Conservation (phyloP, 2,329 filamentous ascomycete genomes). For the Aureobasidium sp. region DNA sequence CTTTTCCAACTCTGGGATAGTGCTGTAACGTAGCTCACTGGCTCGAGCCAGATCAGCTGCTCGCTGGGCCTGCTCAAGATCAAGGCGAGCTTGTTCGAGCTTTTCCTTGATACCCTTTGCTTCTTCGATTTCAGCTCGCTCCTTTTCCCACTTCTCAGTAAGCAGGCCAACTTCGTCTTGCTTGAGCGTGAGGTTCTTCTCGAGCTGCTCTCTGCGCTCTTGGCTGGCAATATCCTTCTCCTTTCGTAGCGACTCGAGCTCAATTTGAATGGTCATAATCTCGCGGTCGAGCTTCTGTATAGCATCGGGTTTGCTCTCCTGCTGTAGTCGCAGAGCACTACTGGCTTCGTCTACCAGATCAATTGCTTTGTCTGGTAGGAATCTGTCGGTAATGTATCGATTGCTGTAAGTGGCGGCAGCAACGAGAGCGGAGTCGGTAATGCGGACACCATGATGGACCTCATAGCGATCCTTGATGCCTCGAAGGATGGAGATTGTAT, state of each 20-base stretch:
- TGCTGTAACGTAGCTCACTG: constrained; percentile 83
- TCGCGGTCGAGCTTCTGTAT: constrained; percentile 89
- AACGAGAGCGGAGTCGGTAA: constrained; percentile 85
- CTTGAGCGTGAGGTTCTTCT: constrained; percentile 66
- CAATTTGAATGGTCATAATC: constrained; percentile 96
- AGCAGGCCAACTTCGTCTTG: constrained; percentile 70
- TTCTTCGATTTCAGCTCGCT: constrained; percentile 74
- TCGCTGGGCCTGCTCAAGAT: constrained; percentile 80
- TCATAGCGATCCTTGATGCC: constrained; percentile 98
- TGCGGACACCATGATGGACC: constrained; percentile 91
- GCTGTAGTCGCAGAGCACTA: constrained; percentile 80
- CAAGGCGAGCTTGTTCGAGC: constrained; percentile 76
- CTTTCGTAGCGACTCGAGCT: constrained; percentile 87
- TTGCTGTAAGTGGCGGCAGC: constrained; percentile 89
- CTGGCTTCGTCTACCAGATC: constrained; percentile 95
- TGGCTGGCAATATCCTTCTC: constrained; percentile 85
- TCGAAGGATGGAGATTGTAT: constrained; percentile 89
- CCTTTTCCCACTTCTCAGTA: constrained; percentile 82
- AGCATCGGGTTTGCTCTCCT: constrained; percentile 93
- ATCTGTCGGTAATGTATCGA: constrained; percentile 92
- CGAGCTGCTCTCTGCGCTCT: constrained; percentile 79
- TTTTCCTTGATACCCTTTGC: constrained; percentile 84
- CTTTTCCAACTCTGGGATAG: constrained; percentile 72
- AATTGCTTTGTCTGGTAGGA: constrained; percentile 94
- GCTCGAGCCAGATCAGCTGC: constrained; percentile 83